Base-by-base conservation (phyloP, 2,329 filamentous ascomycete genomes). In the Apiospora arundinis region DNA sequence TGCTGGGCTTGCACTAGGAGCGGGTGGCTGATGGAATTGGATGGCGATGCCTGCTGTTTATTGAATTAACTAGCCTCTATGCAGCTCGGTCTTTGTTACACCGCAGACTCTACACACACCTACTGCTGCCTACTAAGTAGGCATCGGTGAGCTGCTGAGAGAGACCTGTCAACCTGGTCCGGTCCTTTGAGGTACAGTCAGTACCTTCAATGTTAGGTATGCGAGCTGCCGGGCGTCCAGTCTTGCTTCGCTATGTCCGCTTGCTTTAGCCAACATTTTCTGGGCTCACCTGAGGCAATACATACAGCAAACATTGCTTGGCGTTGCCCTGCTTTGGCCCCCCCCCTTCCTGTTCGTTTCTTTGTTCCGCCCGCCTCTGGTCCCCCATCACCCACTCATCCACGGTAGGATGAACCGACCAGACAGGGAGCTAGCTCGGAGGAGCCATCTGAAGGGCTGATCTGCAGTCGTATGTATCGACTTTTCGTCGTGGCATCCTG, bases 281-380 rank as follows among this genome's bases (percentile, higher is more conserved):
- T 63, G 32, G 45, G 37, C 9, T 69, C 67, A 69, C 67, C 67
- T 69, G 67, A 69, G 48, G 67, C 67, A 69, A 32, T 40, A 69
- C 67, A 49, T 32, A 23, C 66, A 68, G 66, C 66, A 68, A 48
- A 68, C 44, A 48, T 48, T 32, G 40, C 66, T 67, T 67, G 66
- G 66, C 66, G 32, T 32, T 37, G 23, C 11, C 42, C 28, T 63
- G 32, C 56, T n/a, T 63, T 63, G 56, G 32, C 32, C 56, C 56
- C 56, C 56, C 56, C 56, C 32, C 56, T 63, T 40, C 56, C 14
- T 25, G 7, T 45, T 45, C 23, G 25, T 18, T 28, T 32, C 66
- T 67, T 45, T 32, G 44, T 45, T 48, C 25, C 44, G 44, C 46
- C 44, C 66, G 46, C 44, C 66, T 14, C 42, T 48, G 14, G 11